A percentile compares a stretch with the other conserved stretches of the same genome.
These are phyloP conservation scores for Phycomyces blakesleeanus DNA, from an alignment of 192 early-diverging fungal species.

Conservation along the genomic window DNA sequence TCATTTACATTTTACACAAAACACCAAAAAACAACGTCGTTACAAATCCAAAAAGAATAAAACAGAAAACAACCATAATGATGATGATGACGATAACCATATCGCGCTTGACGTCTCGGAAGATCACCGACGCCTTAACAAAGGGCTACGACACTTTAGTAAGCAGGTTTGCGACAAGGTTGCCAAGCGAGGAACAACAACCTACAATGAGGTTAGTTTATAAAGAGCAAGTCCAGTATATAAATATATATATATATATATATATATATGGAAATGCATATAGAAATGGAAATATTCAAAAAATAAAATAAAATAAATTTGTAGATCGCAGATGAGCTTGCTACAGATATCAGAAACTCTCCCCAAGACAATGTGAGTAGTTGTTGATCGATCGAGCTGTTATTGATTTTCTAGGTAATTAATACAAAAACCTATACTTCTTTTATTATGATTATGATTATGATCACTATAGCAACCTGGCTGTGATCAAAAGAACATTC, in stretches of 20 bases:
- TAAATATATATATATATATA: too few species aligned
- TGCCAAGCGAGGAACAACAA: conserved; percentile 51
- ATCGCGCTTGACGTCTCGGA: too few species aligned
- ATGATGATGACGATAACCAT: not conserved
- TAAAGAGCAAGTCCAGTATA: too few species aligned
- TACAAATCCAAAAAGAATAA: not conserved
- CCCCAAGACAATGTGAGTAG: conserved; percentile 4
- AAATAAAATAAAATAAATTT: not conserved
- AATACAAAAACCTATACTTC: too few species aligned
- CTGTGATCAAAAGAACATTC: conserved; percentile 64
- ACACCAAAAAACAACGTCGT: not conserved
- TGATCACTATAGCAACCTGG: too few species aligned
- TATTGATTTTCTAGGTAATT: too few species aligned
- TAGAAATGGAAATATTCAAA: conserved; percentile 19
- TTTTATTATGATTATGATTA: too few species aligned
- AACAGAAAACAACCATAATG: not conserved
- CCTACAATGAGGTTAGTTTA: conserved; percentile 53
- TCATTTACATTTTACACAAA: too few species aligned
- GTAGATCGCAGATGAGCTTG: conserved; percentile 52
- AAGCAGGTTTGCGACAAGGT: conserved; percentile 61
- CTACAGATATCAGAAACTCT: conserved; percentile 20
- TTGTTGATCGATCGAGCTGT: too few species aligned
- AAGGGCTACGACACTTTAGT: conserved; percentile 61
- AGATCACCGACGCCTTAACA: conserved; percentile 23
- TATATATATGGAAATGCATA: too few species aligned